phyloP scores from a whole-genome alignment of 202 grass and related monocot genomes.

The Digitaria exilis region DNA sequence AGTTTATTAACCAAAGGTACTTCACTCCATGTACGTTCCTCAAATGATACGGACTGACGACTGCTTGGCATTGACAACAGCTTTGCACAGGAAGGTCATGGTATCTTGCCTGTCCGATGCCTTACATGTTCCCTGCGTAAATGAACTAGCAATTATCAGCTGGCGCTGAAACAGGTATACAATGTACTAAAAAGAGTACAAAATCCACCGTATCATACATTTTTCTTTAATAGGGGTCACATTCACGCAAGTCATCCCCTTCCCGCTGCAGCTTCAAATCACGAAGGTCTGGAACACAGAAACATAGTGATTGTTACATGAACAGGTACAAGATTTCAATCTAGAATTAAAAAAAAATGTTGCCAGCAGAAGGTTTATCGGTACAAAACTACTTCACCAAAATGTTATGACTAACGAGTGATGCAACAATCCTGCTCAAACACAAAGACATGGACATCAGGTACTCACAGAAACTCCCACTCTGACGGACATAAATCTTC shows the following conservation, averaged over 20 bases:
- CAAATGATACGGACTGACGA: neutral
- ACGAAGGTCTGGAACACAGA: neutral
- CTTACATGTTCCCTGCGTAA: no score
- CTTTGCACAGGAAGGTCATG: neutral
- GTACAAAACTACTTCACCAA: neutral
- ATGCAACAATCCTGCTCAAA: neutral
- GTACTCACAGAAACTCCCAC: conserved; percentile 13
- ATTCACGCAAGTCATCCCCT: neutral
- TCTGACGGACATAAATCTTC: conserved; percentile 34
- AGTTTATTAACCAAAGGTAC: neutral
- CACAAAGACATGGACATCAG: neutral
- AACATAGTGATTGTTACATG: conserved; percentile 2
- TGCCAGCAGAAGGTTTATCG: neutral
- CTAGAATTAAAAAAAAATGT: neutral
- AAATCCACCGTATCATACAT: neutral
- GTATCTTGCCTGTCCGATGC: no score
- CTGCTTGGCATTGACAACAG: neutral
- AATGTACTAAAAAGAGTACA: neutral
- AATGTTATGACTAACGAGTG: neutral
- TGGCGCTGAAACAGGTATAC: neutral
- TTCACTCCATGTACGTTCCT: neutral
- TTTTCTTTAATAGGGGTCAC: neutral
- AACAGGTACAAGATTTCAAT: neutral
- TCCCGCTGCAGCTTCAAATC: conserved; percentile 10
- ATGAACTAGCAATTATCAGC: no score